Evolutionary conservation across 495 filamentous ascomycete genomes (phyloP).

Genomic region (Cercophora samala): DNA sequence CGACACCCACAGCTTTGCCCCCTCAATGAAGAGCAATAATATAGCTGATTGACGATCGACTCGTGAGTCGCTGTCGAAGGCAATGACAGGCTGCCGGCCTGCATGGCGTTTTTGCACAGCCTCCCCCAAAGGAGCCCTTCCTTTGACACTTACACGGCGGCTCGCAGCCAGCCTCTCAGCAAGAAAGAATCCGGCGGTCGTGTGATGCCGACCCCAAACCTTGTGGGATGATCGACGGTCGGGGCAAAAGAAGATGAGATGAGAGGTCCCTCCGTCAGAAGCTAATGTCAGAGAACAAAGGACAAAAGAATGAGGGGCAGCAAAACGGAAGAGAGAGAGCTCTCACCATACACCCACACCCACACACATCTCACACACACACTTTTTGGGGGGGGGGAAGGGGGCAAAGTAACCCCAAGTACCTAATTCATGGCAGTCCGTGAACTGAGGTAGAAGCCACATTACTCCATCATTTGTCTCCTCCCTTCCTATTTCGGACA

Average conservation of each 20-base stretch:
- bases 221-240: background rate
- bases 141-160: background rate
- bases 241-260: background rate
- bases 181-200: background rate
- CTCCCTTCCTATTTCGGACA: conserved; percentile 12
- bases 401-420: background rate
- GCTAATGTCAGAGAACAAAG: background rate
- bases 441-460: background rate
- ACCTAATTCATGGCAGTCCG: too few relatives aligned
- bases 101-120: background rate
- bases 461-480: conserved; percentile 7
- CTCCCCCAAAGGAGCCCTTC: background rate
- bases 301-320: background rate
- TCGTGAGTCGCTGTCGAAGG: background rate
- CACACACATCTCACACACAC: background rate
- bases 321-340: too few relatives aligned
- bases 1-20: background rate
- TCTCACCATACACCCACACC: background rate
- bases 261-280: background rate
- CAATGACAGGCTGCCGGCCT: background rate
- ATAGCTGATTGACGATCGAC: background rate
- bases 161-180: background rate
- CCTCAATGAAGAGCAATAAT: background rate
- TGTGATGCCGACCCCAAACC: background rate
- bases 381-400: background rate